Evolutionary conservation across 805 yeast species (phyloP), one percentile per base, ranked within the genome.

Genomic region (Nakazawaea siamensis): DNA sequence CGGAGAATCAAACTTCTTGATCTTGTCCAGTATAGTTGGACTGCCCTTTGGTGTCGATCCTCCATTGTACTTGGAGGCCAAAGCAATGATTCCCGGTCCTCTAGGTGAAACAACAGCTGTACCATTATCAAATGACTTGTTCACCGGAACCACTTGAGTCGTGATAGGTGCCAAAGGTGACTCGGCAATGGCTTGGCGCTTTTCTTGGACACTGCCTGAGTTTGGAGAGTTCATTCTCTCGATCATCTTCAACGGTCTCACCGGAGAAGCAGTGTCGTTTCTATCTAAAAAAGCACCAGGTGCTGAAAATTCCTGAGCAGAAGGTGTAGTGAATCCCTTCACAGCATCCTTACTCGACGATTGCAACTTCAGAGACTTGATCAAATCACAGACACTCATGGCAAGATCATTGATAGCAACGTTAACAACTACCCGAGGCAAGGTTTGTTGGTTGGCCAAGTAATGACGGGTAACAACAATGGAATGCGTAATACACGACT

Each of bases 401-500:
- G 79, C 67, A 24, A 87, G 60, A 48, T 87, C 95, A 29, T 82
- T 70, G 8, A 84, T 59, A 0, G 97, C 79, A 16, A 86, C 71
- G 55, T 85, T 80, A 14, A 87, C 68, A 2, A 86, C 69, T 15
- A 80, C 58, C 35, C 67, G 69, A 1, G 96, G 95, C 37, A 85
- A 57, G 2, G 83, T 49, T n/a, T 68, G 65, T 4, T 70, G 62
- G 45, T 81, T 79, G 9, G 76, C 59, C 1, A 82, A 73, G 53
- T 64, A 81, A 50, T 85, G 84, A 48, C 95, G 68, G 1, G 88
- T 72, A 1, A 86, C 68, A 3, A 95, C 77, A 27, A 90, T 73
- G 1, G 78, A 71, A 55, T 81, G 86, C 13, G 87, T 74, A 17
- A 82, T 70, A 1, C 90, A 68, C 29, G 80, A 79, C 37, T 79